Base-by-base conservation (phyloP, 106 monocot genomes). In the Dendrobium officinale region DNA sequence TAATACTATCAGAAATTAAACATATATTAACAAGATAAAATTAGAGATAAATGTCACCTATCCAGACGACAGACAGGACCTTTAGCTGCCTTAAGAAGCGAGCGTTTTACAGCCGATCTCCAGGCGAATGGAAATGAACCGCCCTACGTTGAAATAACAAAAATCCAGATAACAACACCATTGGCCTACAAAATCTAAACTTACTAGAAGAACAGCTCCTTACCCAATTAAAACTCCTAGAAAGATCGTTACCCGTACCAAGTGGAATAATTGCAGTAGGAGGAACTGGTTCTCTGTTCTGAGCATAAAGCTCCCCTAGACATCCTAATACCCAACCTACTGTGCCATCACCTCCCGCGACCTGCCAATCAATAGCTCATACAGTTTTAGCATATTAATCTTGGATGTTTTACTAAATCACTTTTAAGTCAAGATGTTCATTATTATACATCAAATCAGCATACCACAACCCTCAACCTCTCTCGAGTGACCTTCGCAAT, bases 331-430 rank as follows among this genome's bases (percentile, higher is more conserved):
- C 85, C 95, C 95, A 95, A 64, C 95, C 95, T n/a, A 93, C 91
- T 48, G 95, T 95, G 54, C 95, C 95, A 83, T 95, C 95, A 78
- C 95, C 95, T 83, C 95, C 95, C 51, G 95, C 95, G 85, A 93
- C 93, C 95, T 95, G 78, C 37, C 20, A 83, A 72, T 20, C 19
- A 81, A 58, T 75, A 81, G 11, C 2, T 27, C 75, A 22, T 49
- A 66, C 0, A 16, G 5, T 54, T 49, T 51, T 51, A 31, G 20
- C 18, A 31, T 40, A 44, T 42, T 43, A 40, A 54, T 6, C 54
- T 26, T 77, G 11, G 13, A 33, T 37, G 37, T 4, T 70, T 70
- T 70, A 70, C 70, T 37, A 22, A 13, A 33, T 44, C 7, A 42
- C 5, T 74, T 74, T 20, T 74, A 20, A 2, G 5, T 40, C 20